Base-by-base conservation (phyloP, 495 filamentous ascomycete genomes). In the Acidomyces sp. region DNA sequence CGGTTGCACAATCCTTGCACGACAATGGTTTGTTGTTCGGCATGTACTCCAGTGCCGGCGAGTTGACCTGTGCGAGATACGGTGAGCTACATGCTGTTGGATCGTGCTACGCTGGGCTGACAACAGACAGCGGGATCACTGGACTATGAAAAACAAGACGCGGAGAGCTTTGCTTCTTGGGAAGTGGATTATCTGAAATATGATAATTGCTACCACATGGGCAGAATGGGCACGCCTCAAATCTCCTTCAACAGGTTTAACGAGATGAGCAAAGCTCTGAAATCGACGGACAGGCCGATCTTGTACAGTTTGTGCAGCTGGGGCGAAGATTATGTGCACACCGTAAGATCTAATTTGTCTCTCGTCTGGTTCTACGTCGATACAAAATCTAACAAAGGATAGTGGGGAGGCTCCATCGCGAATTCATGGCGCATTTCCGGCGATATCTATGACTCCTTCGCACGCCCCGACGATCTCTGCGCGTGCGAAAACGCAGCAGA, bases 151-250 rank as follows among this genome's bases (percentile, higher is more conserved):
- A 51, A 58, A 2, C 62, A 69, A 7, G 79, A 82, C 56, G 79
- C 76, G 0, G 45, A 69, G 18, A 59, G 70, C 0, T 78, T 71
- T 49, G 74, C 72, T 2, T 63, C 64, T 11, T 81, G 77, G 76
- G 75, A 71, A 0, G 70, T 56, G 25, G 51, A 48, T 34, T 48
- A 81, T 45, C 58, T 80, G 22, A 84, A 84, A 57, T 82, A 82
- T 48, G 79, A 84, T 55, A 82, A 81, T 58, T 84, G 79, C 57
- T 72, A 67, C 55, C 70, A 72, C 37, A 54, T 66, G 47, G 66
- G 67, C 9, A 56, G 71, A 59, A 63, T 31, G 23, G 66, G 71
- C 23, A 71, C 63, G 19, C 59, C 60, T 19, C 45, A 59, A 43
- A 48, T 72, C 22, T 64, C 62, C n/a, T 67, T 58, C 37, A 53